Base-by-base conservation (phyloP, 495 filamentous ascomycete species). In the Daldinia grandis region DNA sequence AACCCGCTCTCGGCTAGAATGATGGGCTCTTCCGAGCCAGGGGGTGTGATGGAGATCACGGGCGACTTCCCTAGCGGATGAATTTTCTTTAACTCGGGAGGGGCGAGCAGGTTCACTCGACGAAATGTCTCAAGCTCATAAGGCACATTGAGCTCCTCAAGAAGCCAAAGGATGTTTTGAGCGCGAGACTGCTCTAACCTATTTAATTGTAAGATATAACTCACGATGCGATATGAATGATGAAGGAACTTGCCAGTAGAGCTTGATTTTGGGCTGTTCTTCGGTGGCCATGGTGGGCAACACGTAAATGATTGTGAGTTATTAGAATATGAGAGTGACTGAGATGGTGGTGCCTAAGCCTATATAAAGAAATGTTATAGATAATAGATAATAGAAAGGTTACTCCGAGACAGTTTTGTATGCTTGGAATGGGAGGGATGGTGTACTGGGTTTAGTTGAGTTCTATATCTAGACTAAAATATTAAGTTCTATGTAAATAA, bases 41-140 rank as follows among this genome's bases (percentile, higher is more conserved):
- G 64, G 0, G 77, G 71, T 30, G 73, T 79, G 73, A 97, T 76
- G 7, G 83, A 84, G 60, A 98, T 77, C 5, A 95, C 74, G 3
- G 94, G 94, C 0, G 91, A 89, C 74, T 97, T 98, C 17, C 94
- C 94, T 7, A 97, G 84, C 0, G 92, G 90, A 76, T 98, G 94
- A 19, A 97, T 78, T 42, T 92, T 78, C 74, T 92, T 90, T 31
- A 96, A 83, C 65, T 90, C 90, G 0, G 82, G 73, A 0, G 93
- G 93, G 0, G 94, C 94, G 7, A 90, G 78, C 78, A 81, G 79
- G 35, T 81, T 64, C 42, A 78, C 76, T 40, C 94, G 90, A 67
- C 90, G 88, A 86, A 88, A 95, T 53, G 86, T 86, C 69, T 93
- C 87, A 57, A 97, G 78, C 58, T 92, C 86, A 81, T 95, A 97